A percentile compares a stretch with the other conserved stretches of the same genome.
These are phyloP conservation scores for Rhododendron griersonianum DNA, from an alignment of 148 eudicot species.

Conservation along the genomic window DNA sequence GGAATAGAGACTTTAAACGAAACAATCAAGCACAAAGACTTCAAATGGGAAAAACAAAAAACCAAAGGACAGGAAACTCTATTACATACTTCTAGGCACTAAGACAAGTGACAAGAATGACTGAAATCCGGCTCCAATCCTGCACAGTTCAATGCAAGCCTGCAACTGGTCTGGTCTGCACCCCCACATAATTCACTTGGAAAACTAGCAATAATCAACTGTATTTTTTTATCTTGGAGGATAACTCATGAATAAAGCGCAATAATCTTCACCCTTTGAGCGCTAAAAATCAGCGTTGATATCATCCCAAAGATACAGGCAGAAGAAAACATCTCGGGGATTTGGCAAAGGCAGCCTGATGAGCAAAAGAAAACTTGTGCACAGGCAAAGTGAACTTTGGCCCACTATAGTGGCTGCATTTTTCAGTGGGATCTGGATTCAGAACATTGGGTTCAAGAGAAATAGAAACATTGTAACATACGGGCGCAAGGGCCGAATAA, in stretches of 20 bases:
- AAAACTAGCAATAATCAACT: background rate
- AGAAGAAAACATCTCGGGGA: background rate
- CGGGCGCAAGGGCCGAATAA: background rate
- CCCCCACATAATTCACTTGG: background rate
- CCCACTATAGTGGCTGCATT: background rate
- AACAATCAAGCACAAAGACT: background rate
- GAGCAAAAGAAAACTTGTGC: background rate
- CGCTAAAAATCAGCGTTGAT: background rate
- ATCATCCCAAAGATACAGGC: background rate
- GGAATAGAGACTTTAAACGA: background rate
- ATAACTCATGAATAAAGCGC: background rate
- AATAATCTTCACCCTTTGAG: background rate
- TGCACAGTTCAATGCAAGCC: background rate
- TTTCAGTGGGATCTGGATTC: background rate
- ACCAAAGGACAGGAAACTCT: background rate
- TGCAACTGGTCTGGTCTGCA: background rate
- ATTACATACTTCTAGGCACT: background rate
- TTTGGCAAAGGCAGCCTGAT: background rate
- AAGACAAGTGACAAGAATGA: background rate
- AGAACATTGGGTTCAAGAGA: background rate
- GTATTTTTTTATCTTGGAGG: background rate
- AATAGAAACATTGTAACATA: background rate
- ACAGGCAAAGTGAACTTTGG: background rate
- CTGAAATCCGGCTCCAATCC: background rate
- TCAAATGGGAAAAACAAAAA: background rate